Evolutionary conservation across 73 alveolate species (phyloP), one percentile per base, ranked within the genome.

Genomic region (Paraurostyla sp.): DNA sequence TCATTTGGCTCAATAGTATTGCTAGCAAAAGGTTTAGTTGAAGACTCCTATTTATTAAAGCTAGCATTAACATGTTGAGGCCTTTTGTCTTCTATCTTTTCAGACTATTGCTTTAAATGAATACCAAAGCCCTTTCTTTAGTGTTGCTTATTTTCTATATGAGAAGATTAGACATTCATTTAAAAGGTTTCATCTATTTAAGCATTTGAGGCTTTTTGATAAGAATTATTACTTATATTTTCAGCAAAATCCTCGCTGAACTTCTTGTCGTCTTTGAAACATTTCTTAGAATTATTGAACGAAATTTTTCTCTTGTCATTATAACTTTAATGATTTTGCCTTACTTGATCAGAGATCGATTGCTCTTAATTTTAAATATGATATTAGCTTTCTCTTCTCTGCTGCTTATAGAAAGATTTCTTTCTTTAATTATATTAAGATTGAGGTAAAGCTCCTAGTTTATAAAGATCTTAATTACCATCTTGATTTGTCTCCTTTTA

Each of bases 201-300:
- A n/a, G n/a, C n/a, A n/a, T n/a, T 18, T 38, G 35, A 4, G 38
- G 35, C 11, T 11, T 38, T 35, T 38, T 32, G 7, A 32, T 33
- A 65, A 0, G 82, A 65, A 65, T 32, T 65, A 65, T 65, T 65
- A 65, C 82, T 65, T 65, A 65, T 65, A 38, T 65, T 65, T 32
- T 65, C 82, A 65, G 82, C 82, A 40, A 65, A 65, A 38, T 65
- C 82, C 58, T 65, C 82, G 41, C 82, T 65, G 46, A 65, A 65
- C 82, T 65, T 65, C 82, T 65, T 65, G 82, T 65, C 82, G 23
- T 65, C 82, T 38, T 65, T 65, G 82, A 65, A 65, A 65, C 82
- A 65, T 38, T 65, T 65, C 42, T 65, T 65, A 65, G 82, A 38
- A 38, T 32, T 65, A 40, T 65, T 65, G 58, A 65, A 65, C 13